A percentile compares a stretch with the other conserved stretches of the same genome.
Evolutionary conservation across 192 early-diverging fungal species (phyloP).

Genomic region (Backusella tarrabulga): DNA sequence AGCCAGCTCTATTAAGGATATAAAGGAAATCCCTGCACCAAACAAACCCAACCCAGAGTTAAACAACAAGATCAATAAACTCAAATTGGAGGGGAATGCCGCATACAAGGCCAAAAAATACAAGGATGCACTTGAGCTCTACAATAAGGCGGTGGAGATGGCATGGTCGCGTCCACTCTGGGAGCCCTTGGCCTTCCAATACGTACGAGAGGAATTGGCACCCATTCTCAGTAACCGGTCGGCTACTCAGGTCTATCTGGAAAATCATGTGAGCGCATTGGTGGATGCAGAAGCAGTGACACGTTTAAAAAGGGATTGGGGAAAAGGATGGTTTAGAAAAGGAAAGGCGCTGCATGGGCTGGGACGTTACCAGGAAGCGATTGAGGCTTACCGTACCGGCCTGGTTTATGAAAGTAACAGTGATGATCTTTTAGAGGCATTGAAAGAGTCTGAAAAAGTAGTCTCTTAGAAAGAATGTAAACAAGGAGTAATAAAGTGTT

Average conservation of each 20-base stretch:
- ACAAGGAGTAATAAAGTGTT: not conserved
- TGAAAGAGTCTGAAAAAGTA: constrained; percentile 27
- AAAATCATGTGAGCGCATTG: constrained; percentile 64
- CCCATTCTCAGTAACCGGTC: constrained; percentile 66
- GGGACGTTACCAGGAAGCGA: constrained; percentile 74
- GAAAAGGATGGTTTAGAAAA: constrained; percentile 75
- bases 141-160: constrained; percentile 85
- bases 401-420: constrained; percentile 72
- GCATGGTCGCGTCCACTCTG: constrained; percentile 71
- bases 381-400: constrained; percentile 81
- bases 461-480: not conserved
- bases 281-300: constrained; percentile 73
- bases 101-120: constrained; percentile 80
- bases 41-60: constrained; percentile 52
- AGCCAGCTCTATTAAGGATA: constrained; percentile 55
- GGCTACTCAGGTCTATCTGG: constrained; percentile 60
- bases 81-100: constrained; percentile 79
- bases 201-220: constrained; percentile 60
- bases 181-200: constrained; percentile 62
- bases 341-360: constrained; percentile 86
- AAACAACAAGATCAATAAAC: constrained; percentile 53
- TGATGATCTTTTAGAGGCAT: constrained; percentile 74
- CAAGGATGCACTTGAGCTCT: constrained; percentile 80
- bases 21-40: constrained; percentile 65
- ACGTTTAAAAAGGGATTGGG: constrained; percentile 65